Percentiles rank a stretch among this genome's conserved stretches.
Evolutionary conservation across 352 stramenopile genomes (phyloP).

Genomic region (Lagenidium sp.): DNA sequence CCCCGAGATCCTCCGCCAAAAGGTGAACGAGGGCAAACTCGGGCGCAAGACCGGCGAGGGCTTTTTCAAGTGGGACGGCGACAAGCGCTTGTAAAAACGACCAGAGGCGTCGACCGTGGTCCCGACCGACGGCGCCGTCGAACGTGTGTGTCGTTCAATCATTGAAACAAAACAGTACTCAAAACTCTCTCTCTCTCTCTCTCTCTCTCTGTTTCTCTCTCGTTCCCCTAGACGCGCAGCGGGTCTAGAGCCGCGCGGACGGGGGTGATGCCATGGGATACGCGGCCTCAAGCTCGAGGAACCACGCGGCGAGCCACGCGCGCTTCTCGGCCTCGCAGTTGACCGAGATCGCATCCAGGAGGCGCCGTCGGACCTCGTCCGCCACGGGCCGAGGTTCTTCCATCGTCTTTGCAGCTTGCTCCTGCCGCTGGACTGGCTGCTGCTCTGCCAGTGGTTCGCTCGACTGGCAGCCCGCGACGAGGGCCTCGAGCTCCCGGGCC

Average conservation of each 20-base stretch:
- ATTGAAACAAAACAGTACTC: no score
- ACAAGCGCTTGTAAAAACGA: constrained; percentile 67
- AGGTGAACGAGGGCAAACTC: constrained; percentile 91
- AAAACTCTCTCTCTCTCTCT: no score
- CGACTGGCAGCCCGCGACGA: no score
- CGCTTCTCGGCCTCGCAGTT: constrained; percentile 54
- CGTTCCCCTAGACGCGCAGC: no score
- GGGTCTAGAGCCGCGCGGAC: neutral
- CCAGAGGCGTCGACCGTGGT: no score
- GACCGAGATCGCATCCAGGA: constrained; percentile 37
- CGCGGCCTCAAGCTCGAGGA: constrained; percentile 29
- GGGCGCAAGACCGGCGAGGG: constrained; percentile 95
- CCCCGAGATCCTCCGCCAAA: constrained; percentile 86
- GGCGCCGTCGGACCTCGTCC: constrained; percentile 20
- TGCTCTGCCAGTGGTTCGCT: no score
- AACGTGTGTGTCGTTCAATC: no score
- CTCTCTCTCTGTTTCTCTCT: no score
- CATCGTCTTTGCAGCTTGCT: no score
- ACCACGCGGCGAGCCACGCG: constrained; percentile 53
- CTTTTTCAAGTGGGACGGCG: constrained; percentile 92
- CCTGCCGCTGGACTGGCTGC: no score
- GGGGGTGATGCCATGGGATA: constrained; percentile 11
- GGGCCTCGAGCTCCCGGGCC: constrained; percentile 31
- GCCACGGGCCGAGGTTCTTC: no score
- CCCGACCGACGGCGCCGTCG: no score